Evolutionary conservation across 768 basidiomycete species (phyloP).

Genomic region (Calvatia gigantea): DNA sequence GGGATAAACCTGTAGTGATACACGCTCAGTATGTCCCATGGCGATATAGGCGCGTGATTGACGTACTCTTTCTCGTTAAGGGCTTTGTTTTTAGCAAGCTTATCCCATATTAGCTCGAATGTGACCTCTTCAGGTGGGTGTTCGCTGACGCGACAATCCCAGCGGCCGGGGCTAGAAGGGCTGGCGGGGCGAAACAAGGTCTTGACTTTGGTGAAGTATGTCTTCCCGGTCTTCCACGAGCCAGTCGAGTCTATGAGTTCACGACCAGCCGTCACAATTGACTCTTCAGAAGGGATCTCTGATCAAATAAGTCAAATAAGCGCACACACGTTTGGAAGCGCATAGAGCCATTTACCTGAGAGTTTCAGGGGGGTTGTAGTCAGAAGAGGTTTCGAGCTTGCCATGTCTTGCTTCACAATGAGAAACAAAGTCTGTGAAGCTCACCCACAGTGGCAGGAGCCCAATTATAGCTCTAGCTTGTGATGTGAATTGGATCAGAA

Average conservation of each 20-base stretch:
- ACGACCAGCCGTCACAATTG: conserved; percentile 48
- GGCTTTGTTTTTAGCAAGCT: conserved; percentile 62
- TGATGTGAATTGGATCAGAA: background rate
- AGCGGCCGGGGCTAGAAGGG: conserved; percentile 52
- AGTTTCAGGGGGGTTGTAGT: conserved; percentile 25
- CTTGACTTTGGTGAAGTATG: conserved; percentile 53
- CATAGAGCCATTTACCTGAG: conserved; percentile 19
- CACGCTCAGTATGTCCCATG: background rate
- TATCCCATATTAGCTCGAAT: conserved; percentile 73
- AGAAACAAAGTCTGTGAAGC: background rate
- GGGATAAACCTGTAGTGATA: conserved; percentile 52
- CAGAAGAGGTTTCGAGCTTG: conserved; percentile 20
- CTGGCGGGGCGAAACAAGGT: conserved; percentile 51
- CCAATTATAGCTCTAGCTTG: conserved; percentile 8
- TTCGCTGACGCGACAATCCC: conserved; percentile 68
- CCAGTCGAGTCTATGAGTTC: conserved; percentile 53
- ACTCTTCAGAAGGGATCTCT: conserved; percentile 65
- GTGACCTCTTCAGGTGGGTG: conserved; percentile 64
- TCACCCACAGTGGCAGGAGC: background rate
- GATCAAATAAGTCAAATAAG: conserved; percentile 1
- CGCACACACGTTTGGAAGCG: background rate
- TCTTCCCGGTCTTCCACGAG: conserved; percentile 69
- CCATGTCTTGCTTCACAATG: conserved; percentile 2
- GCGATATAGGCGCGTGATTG: background rate
- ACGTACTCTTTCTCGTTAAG: conserved; percentile 66